phyloP scores from a whole-genome alignment of 2,329 filamentous ascomycete genomes.

The Verticillium klebahnii region DNA sequence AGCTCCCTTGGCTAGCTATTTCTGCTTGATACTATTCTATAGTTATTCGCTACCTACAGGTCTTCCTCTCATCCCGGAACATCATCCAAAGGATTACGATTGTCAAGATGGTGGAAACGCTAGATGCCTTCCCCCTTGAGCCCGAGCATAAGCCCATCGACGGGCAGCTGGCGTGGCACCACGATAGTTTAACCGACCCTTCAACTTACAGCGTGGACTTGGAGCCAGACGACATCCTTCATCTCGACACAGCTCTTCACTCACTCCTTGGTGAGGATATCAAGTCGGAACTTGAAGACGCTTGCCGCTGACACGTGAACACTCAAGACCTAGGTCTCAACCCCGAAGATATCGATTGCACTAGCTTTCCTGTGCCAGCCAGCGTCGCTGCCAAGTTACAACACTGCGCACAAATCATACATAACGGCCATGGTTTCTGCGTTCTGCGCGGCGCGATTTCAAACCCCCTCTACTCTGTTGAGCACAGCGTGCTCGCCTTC shows the following conservation, averaged over 20 bases:
- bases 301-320: neutral
- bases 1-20: too few relatives aligned
- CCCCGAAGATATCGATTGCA: slow-evolving; percentile 27
- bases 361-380: slow-evolving; percentile 35
- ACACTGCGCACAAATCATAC: slow-evolving; percentile 27
- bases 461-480: slow-evolving; percentile 34
- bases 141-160: neutral
- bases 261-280: neutral
- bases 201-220: neutral
- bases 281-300: neutral
- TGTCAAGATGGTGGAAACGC: neutral
- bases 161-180: neutral
- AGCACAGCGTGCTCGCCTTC: slow-evolving; percentile 52
- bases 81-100: neutral
- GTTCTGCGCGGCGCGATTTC: slow-evolving; percentile 50
- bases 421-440: slow-evolving; percentile 43
- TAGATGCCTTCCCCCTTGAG: neutral
- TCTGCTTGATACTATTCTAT: neutral
- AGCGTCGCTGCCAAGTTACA: slow-evolving; percentile 27
- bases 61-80: neutral
- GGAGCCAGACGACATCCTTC: neutral
- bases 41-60: neutral
- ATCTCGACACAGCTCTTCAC: neutral
- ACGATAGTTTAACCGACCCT: neutral
- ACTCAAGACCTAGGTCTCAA: slow-evolving; percentile 25